These are phyloP conservation scores for Acrocalymma vagum DNA, from an alignment of 2,329 filamentous ascomycete species.

Conservation along the genomic window DNA sequence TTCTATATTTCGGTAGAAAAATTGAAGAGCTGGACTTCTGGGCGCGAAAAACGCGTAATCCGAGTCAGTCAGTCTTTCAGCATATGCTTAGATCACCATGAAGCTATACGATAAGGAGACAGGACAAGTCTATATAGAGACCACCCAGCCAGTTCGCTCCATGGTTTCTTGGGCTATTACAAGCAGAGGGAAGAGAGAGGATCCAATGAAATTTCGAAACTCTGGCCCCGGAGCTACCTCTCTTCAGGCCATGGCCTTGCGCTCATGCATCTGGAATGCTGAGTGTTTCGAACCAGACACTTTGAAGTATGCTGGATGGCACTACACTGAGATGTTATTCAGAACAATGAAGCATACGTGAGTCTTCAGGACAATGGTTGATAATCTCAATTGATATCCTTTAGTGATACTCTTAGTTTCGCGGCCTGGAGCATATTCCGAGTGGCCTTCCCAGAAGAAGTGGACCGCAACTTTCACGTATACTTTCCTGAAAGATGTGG, in stretches of 20 bases:
- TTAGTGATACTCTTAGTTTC: conserved; percentile 24
- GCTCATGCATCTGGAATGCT: conserved; percentile 25
- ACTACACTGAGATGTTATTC: conserved; percentile 25
- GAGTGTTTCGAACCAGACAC: conserved; percentile 21
- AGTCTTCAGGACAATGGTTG: conserved; percentile 3
- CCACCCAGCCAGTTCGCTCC: conserved; percentile 14
- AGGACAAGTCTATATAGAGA: conserved; percentile 29
- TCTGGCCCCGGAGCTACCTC: conserved; percentile 19
- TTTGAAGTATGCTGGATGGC: conserved; percentile 28
- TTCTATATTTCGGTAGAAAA: too few relatives aligned
- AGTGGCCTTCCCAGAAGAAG: conserved; percentile 24
- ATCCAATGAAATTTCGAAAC: conserved; percentile 16
- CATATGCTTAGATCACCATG: too few relatives aligned
- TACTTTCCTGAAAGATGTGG: conserved; percentile 2
- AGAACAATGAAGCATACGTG: conserved; percentile 19
- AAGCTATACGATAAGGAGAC: conserved; percentile 8
- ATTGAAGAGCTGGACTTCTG: too few relatives aligned
- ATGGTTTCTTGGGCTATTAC: conserved; percentile 28
- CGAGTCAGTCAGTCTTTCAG: too few relatives aligned
- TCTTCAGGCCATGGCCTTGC: conserved; percentile 25
- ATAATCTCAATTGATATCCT: neutral
- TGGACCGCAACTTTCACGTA: conserved; percentile 20
- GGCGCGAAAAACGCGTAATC: too few relatives aligned
- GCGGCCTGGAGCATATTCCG: conserved; percentile 25
- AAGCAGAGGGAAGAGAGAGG: conserved; percentile 18